Percentiles rank a stretch among this genome's conserved stretches.
Evolutionary conservation across 139 green algal species (phyloP).

Genomic region (Pseudopediastrum boryanum): DNA sequence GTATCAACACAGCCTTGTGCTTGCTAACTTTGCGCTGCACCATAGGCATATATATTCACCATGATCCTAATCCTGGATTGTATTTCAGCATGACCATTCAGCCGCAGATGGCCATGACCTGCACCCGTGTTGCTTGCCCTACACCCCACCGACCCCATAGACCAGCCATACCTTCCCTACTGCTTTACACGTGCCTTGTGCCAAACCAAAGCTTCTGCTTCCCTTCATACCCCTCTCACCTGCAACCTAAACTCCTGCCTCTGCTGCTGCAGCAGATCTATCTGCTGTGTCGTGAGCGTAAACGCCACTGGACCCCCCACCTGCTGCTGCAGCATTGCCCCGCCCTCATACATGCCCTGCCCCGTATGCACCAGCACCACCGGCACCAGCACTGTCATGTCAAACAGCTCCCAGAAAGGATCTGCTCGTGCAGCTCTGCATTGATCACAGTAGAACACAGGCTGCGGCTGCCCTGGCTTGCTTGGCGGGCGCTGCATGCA

Average conservation of each 20-base stretch:
- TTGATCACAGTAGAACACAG: constrained; percentile 57
- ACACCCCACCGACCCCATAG: too few relatives aligned
- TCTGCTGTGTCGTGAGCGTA: constrained; percentile 14
- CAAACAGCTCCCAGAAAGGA: constrained; percentile 72
- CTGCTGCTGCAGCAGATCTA: constrained; percentile 11
- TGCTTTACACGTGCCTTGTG: too few relatives aligned
- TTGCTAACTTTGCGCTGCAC: too few relatives aligned
- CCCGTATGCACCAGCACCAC: constrained; percentile 40
- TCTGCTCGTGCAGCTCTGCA: constrained; percentile 66
- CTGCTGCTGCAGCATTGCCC: constrained; percentile 15
- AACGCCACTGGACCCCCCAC: neutral
- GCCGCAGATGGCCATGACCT: too few relatives aligned
- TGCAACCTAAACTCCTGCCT: constrained; percentile 33
- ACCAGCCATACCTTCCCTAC: too few relatives aligned
- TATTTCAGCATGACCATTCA: too few relatives aligned
- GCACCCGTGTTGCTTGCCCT: too few relatives aligned
- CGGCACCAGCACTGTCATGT: constrained; percentile 45
- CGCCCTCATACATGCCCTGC: constrained; percentile 22
- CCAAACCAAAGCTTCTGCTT: too few relatives aligned
- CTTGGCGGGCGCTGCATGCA: neutral
- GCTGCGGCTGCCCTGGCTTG: neutral
- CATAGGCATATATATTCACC: too few relatives aligned
- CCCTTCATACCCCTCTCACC: too few relatives aligned
- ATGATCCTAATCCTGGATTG: too few relatives aligned
- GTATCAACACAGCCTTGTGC: too few relatives aligned